Conservation (phyloP, 129 eudicot species). For the Chrysanthemum seticuspe region DNA sequence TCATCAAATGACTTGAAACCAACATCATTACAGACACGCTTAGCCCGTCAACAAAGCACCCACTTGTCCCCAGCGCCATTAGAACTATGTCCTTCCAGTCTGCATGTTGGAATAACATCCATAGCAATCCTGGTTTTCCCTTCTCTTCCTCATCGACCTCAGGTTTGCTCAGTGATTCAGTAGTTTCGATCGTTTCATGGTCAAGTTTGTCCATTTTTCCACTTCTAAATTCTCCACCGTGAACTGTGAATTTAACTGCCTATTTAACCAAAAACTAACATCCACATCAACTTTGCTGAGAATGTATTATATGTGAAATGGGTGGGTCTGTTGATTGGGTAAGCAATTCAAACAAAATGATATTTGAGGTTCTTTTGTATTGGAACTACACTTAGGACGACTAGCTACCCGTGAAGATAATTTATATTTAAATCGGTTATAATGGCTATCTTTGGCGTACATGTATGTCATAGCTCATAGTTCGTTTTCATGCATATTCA, state of each 20-base stretch:
- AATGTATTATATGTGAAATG: not conserved
- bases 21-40: conserved; percentile 33
- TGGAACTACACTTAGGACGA: not conserved
- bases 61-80: conserved; percentile 29
- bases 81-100: conserved; percentile 27
- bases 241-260: not conserved
- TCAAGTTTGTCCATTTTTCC: conserved; percentile 16
- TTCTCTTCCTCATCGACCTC: conserved; percentile 12
- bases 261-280: conserved; percentile 14
- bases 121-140: conserved; percentile 14
- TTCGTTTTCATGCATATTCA: too few relatives aligned
- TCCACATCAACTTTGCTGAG: not conserved
- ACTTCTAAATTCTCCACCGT: not conserved
- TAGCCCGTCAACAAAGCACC: conserved; percentile 35
- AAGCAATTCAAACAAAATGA: not conserved
- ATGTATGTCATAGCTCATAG: too few relatives aligned
- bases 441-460: too few relatives aligned
- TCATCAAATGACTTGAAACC: conserved; percentile 35
- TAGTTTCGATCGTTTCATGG: conserved; percentile 1
- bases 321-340: not conserved
- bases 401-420: not conserved
- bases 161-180: not conserved
- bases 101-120: conserved; percentile 32
- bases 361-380: not conserved
- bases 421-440: not conserved